Conservation (phyloP, 108 stramenopile species). For the Schizochytrium sp. region DNA sequence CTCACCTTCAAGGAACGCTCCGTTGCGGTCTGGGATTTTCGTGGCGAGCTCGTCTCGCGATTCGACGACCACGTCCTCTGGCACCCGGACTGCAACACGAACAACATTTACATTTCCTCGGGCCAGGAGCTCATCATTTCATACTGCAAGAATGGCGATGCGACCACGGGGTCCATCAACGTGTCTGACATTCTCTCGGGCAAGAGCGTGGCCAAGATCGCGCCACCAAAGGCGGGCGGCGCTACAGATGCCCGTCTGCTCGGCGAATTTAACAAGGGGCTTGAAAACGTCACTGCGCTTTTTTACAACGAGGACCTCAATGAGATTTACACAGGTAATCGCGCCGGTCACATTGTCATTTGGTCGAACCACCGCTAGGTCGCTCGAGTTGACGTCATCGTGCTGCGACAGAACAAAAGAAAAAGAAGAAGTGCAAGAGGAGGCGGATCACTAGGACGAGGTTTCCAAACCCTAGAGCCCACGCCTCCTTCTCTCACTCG, state of each 20-base stretch:
- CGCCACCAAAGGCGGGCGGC: background rate
- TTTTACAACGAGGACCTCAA: background rate
- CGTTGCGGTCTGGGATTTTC: background rate
- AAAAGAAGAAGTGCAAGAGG: no score
- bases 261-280: background rate
- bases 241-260: background rate
- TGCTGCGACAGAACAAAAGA: no score
- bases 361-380: background rate
- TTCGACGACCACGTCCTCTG: background rate
- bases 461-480: no score
- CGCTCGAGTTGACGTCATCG: no score
- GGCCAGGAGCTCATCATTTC: slow-evolving; percentile 14
- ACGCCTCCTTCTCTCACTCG: no score
- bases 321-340: background rate
- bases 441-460: no score
- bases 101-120: slow-evolving; percentile 14
- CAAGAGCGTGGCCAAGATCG: background rate
- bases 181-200: background rate
- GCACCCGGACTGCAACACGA: slow-evolving; percentile 14
- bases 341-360: background rate
- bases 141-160: background rate
- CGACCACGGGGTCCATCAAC: background rate
- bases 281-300: slow-evolving; percentile 1
- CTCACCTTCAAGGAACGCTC: background rate
- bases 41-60: background rate